Percentiles rank a stretch among this genome's conserved stretches.
These are phyloP conservation scores for Magnaporthiopsis incrustans DNA, from an alignment of 2,329 filamentous ascomycete species.

Conservation along the genomic window DNA sequence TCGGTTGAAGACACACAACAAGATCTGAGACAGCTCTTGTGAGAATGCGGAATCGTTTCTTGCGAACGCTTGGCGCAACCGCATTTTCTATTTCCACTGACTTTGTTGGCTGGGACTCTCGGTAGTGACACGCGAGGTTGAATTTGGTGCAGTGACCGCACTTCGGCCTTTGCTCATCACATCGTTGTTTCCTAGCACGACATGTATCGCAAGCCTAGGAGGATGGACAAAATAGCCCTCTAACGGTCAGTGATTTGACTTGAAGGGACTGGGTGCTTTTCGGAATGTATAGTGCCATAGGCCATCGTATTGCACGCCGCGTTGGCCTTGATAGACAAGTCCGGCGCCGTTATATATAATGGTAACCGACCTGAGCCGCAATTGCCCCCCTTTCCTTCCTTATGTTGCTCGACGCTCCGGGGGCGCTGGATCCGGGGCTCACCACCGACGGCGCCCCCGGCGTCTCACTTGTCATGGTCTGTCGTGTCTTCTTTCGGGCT, in stretches of 20 bases:
- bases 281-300: background rate
- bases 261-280: background rate
- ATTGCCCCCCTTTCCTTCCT: conserved; percentile 38
- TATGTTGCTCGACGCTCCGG: conserved; percentile 14
- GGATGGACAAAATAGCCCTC: background rate
- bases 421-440: conserved; percentile 5
- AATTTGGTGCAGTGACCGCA: conserved; percentile 51
- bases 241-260: background rate
- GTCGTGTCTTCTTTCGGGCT: background rate
- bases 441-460: background rate
- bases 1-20: background rate
- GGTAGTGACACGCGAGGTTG: conserved; percentile 50
- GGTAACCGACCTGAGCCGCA: conserved; percentile 32
- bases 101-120: conserved; percentile 55
- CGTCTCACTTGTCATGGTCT: conserved; percentile 6
- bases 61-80: background rate
- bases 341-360: too few species aligned
- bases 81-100: conserved; percentile 29
- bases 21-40: background rate
- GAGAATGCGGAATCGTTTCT: background rate
- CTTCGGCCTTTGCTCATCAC: conserved; percentile 54
- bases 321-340: background rate
- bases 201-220: conserved; percentile 51
- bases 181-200: conserved; percentile 53
- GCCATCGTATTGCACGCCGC: background rate